phyloP scores from a whole-genome alignment of 148 eudicot genomes.

The Polygonum maritimum region DNA sequence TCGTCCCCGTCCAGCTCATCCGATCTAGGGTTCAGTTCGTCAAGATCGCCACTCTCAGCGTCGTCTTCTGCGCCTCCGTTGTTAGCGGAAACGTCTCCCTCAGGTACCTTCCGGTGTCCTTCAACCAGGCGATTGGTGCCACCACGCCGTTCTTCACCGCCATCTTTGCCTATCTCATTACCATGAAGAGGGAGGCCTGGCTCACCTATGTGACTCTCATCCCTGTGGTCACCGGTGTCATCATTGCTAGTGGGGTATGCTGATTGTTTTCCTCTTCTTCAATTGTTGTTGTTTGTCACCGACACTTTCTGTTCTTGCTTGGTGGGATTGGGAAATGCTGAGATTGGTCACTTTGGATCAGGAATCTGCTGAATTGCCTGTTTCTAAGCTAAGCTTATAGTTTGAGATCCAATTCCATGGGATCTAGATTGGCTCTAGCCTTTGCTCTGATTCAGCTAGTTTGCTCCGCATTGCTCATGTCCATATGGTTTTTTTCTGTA shows the following conservation, averaged over 20 bases:
- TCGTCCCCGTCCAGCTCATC: slow-evolving; percentile 62
- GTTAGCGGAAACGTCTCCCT: slow-evolving; percentile 74
- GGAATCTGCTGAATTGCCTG: neutral
- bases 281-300: neutral
- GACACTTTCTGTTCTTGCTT: neutral
- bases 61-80: slow-evolving; percentile 62
- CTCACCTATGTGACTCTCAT: slow-evolving; percentile 53
- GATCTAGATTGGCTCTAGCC: neutral
- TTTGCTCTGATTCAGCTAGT: neutral
- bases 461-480: neutral
- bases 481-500: slow-evolving; percentile 19
- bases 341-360: neutral
- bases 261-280: neutral
- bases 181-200: slow-evolving; percentile 63
- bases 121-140: slow-evolving; percentile 75
- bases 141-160: slow-evolving; percentile 88
- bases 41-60: slow-evolving; percentile 55
- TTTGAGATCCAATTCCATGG: neutral
- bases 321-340: neutral
- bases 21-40: slow-evolving; percentile 57
- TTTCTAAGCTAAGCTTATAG: neutral
- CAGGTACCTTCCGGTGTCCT: slow-evolving; percentile 63
- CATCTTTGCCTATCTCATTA: slow-evolving; percentile 62
- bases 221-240: slow-evolving; percentile 74
- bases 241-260: slow-evolving; percentile 86